Base-by-base conservation (phyloP, 768 basidiomycete species). In the Lactarius trivialis region DNA sequence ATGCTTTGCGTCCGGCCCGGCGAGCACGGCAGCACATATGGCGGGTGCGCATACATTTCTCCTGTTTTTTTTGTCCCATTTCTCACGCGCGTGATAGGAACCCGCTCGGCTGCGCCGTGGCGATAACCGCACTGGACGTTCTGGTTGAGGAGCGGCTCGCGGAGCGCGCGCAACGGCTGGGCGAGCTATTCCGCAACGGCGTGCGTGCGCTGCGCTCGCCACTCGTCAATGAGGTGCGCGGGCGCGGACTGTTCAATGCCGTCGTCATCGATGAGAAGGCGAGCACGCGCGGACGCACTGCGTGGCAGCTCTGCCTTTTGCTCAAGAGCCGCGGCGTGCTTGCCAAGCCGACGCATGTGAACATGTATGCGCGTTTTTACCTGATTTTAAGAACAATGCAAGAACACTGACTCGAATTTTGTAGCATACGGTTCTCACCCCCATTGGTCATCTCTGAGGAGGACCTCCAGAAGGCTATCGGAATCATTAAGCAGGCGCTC, bases 1-100 rank as follows among this genome's bases (percentile, higher is more conserved):
- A 97, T 98, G 92, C 83, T 94, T 19, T 91, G 88, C 75, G 95
- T 99, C 69, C 79, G 85, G 58, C 95, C 96, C 24, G 95, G 96
- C 56, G 94, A 98, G 76, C 96, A 98, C 67, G 94, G 95, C 3
- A 91, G 88, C 66, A 98, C 96, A 0, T 98, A 97, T 63, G 95
- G 95, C 69, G 95, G 95, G 87, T 91, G 67, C 61, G 86, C 75
- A 11, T 39, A n/a, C 33, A 52, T 48, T 21, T 51, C 55, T 37
- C 45, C n/a, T n/a, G n/a, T 60, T 19, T 19, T 60, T 28, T 12
- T 37, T 26, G 24, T 53, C 51, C 43, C 17, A 66, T 34, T 24
- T 62, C 28, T 58, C 21, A 5, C 17, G 2, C 17, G 12, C 21
- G 26, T n/a, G 51, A 45, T 53, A 91, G 93, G 39, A 98, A 97